These are phyloP conservation scores for Bathelium albidoporum DNA, from an alignment of 495 filamentous ascomycete species.

Conservation along the genomic window DNA sequence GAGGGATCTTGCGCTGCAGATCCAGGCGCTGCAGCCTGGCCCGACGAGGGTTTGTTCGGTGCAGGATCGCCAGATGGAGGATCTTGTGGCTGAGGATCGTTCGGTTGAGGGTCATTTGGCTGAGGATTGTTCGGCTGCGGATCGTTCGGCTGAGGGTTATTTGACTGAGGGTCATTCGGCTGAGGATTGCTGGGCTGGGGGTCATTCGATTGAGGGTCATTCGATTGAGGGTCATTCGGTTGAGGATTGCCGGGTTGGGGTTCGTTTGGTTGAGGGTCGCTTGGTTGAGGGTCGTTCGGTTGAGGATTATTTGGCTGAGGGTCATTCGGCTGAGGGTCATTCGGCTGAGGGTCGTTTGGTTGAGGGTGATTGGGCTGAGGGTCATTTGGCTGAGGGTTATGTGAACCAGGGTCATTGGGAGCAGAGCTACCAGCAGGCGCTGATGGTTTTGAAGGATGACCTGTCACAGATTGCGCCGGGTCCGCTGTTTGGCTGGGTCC, in stretches of 20 bases:
- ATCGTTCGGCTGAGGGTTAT: neutral
- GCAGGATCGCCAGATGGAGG: neutral
- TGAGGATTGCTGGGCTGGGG: neutral
- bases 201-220: neutral
- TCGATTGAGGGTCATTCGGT: neutral
- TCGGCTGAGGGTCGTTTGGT: neutral
- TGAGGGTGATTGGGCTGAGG: neutral
- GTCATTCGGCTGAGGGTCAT: neutral
- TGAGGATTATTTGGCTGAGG: neutral
- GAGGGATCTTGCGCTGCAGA: neutral
- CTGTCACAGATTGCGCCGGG: neutral
- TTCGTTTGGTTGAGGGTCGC: neutral
- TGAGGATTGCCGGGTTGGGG: neutral
- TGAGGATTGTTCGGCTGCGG: neutral
- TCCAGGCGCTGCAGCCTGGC: no score
- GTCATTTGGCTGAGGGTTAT: neutral
- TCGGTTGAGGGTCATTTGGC: neutral
- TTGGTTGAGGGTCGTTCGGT: neutral
- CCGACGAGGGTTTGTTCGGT: no score
- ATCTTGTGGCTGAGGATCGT: neutral
- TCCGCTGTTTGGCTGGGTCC: neutral
- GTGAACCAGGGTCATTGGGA: neutral
- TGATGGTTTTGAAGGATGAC: neutral
- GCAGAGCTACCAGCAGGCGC: neutral
- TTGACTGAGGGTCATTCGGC: neutral